Conservation (phyloP, 2,329 filamentous ascomycete genomes). For the Apiospora pterosperma region DNA sequence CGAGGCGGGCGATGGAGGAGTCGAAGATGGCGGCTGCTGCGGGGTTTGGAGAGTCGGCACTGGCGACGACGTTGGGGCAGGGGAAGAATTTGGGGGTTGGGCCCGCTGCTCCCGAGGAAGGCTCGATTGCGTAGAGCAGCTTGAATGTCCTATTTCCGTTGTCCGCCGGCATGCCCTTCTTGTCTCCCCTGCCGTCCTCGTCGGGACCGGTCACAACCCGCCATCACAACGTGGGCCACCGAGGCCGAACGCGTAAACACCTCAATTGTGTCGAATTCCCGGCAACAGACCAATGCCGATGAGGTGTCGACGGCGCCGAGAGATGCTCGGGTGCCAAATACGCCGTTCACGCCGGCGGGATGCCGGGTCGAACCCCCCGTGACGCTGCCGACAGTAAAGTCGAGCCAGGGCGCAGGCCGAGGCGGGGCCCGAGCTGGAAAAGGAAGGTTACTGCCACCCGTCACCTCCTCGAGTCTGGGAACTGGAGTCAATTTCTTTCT, state of each 20-base stretch:
- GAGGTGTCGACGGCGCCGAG: conserved; percentile 3
- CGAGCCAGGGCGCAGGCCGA: conserved; percentile 14
- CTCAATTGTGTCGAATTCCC: conserved; percentile 11
- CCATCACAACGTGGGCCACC: conserved; percentile 6
- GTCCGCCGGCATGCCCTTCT: neutral
- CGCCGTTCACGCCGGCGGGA: conserved; percentile 15
- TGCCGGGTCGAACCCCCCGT: conserved; percentile 17
- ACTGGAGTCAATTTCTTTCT: no score
- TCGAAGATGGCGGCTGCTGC: conserved; percentile 9
- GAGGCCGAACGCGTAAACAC: conserved; percentile 15
- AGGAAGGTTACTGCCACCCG: conserved; percentile 14
- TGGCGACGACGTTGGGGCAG: neutral
- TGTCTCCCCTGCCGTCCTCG: neutral
- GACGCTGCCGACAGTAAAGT: conserved; percentile 18
- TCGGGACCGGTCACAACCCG: conserved; percentile 5
- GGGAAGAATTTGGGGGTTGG: conserved; percentile 13
- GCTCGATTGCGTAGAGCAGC: conserved; percentile 14
- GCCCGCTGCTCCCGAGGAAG: neutral
- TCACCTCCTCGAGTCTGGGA: conserved; percentile 14
- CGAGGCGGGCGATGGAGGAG: conserved; percentile 10
- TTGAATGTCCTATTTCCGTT: neutral
- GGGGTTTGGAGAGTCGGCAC: neutral
- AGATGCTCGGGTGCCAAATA: conserved; percentile 16
- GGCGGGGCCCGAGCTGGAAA: conserved; percentile 15
- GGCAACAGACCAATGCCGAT: conserved; percentile 7